phyloP scores from a whole-genome alignment of 495 filamentous ascomycete species.

The Tetracladium marchalianum region DNA sequence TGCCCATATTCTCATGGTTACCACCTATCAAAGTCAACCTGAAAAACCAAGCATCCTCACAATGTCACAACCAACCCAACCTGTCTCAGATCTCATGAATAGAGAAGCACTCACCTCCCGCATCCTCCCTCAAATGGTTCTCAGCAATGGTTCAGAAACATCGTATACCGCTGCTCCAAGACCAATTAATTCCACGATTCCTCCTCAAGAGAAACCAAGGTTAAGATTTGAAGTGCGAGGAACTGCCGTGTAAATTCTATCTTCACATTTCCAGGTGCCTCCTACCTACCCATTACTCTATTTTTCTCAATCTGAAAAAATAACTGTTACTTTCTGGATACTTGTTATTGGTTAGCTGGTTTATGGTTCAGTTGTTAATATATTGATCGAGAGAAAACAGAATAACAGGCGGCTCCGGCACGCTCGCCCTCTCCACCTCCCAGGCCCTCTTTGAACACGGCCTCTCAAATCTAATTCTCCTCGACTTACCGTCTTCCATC shows the following conservation, averaged over 20 bases:
- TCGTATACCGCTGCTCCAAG: conserved; percentile 34
- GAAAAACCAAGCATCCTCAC: too few species aligned
- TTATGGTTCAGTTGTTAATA: too few species aligned
- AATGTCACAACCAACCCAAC: too few species aligned
- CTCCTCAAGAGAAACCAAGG: conserved; percentile 36
- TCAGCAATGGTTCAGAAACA: conserved; percentile 38
- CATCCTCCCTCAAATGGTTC: conserved; percentile 45
- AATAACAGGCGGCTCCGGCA: conserved; percentile 62
- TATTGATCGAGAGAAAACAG: conserved; percentile 2
- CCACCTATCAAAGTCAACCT: too few species aligned
- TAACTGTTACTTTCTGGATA: too few species aligned
- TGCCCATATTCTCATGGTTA: too few species aligned
- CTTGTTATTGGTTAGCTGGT: too few species aligned
- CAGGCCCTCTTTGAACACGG: conserved; percentile 67
- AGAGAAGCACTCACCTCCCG: conserved; percentile 24
- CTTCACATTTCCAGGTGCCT: not conserved
- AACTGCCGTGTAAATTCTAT: conserved; percentile 39
- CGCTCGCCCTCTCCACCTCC: conserved; percentile 48
- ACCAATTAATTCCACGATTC: conserved; percentile 32
- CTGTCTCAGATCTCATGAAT: too few species aligned
- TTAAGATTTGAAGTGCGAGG: conserved; percentile 52
- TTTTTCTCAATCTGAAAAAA: too few species aligned
- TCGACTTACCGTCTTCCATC: conserved; percentile 35
- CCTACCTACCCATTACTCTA: not conserved
- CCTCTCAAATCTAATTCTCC: conserved; percentile 45